Evolutionary conservation across 768 basidiomycete genomes (phyloP), one percentile per base, ranked within the genome.

Genomic region (Phanerochaete carnosa): DNA sequence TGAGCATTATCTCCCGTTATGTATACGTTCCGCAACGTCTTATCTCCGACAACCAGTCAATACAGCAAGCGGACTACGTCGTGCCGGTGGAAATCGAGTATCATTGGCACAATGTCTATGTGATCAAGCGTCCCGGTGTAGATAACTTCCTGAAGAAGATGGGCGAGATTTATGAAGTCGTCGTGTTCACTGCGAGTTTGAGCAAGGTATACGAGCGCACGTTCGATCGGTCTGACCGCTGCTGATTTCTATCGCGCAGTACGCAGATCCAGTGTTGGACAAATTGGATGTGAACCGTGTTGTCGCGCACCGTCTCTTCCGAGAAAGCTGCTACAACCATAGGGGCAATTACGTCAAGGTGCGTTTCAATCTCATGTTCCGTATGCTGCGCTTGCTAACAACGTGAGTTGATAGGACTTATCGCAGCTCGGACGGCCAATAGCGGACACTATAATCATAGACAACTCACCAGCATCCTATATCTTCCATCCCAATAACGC

Each of bases 401-500:
- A 22, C 39, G 25, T 55, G 56, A 37, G 22, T 33, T n/a, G n/a
- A n/a, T 68, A 98, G 95, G 96, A 99, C 74, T 80, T 99, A 35
- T 99, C 97, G 23, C 97, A 98, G 76, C 82, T 99, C 56, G 97
- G 97, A 51, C 89, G 97, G 29, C 93, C 94, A 6, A 93, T 97
- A 66, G 82, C 86, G 50, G 94, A 96, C 70, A 94, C 90, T 62
- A 98, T 98, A 70, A 99, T 99, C 76, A 84, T 99, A 68, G 97
- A 98, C 77, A 99, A 98, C 74, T 98, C 96, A 28, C 97, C 97
- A 16, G 97, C 97, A 13, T 97, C 94, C 13, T 99, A 98, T 75
- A 96, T 98, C 62, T 99, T 99, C 83, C 96, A 99, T 71, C 95
- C 95, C 16, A 95, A 97, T 78, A 98, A 98, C 72, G 97, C 97